Evolutionary conservation across 305 asterid species (phyloP), one percentile per base, ranked within the genome.

Genomic region (Fraxinus sp.): DNA sequence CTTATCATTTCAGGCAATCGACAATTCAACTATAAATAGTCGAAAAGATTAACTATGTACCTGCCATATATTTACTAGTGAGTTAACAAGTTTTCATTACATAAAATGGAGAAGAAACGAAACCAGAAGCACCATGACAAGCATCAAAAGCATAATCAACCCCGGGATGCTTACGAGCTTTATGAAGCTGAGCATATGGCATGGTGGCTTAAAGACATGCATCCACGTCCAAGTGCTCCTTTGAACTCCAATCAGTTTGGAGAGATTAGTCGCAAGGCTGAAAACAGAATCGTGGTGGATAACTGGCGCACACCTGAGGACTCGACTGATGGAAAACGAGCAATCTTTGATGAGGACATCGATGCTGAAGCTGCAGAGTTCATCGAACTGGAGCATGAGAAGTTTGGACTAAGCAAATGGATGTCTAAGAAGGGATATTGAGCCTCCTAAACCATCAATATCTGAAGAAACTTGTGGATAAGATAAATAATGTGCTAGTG

Each of bases 311-410:
- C 74, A 1, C 0, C 43, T 0, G n/a, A 13, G 16, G 62, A 66
- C 7, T 64, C 73, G n/a, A 64, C 35, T 26, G 35, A 20, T 5
- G 32, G 24, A n/a, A 62, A n/a, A 36, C 64, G 24, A 24, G 70
- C 52, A 26, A 30, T 0, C 10, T 22, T 14, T 22, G 10, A 70
- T 0, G 79, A 74, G 30, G 39, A 79, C 52, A 59, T 88, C 11
- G 86, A 89, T 64, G 68, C 68, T 14, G 86, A 78, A 80, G 90
- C 89, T 0, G 85, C 80, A 37, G 78, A 64, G 41, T 89, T 89
- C 83, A 88, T 89, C 70, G 22, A 24, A 16, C 10, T 52, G 83
- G 73, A 87, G 85, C 89, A 86, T 68, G 22, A 82, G 30, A 89
- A 66, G 81, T 85, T 89, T 66, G 79, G 81, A 55, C 78, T 4